Conservation (phyloP, 768 basidiomycete species). For the Tylopilus plumbeoviolaceoides region DNA sequence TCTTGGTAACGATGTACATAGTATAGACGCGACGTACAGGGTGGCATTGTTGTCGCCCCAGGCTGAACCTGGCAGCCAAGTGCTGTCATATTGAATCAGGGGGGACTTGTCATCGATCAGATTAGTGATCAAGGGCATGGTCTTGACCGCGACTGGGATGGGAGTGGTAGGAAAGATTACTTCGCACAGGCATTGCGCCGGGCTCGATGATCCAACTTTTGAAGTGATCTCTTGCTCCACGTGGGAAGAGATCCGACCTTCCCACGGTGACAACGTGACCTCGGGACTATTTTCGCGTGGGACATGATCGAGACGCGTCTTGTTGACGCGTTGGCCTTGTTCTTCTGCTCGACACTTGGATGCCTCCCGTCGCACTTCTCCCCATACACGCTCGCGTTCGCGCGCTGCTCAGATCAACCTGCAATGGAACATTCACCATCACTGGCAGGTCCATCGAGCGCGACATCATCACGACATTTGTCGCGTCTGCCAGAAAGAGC, state of each 20-base stretch:
- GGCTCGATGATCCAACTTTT: too few species aligned
- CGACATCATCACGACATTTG: conserved; percentile 52
- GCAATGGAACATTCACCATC: conserved; percentile 50
- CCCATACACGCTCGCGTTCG: conserved; percentile 59
- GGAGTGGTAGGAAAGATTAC: background rate
- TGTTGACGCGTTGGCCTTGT: conserved; percentile 34
- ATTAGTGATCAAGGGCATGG: conserved; percentile 24
- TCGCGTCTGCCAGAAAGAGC: conserved; percentile 47
- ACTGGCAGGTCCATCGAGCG: conserved; percentile 70
- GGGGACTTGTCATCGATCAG: conserved; percentile 33
- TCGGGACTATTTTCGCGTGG: conserved; percentile 2
- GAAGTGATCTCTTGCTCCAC: too few species aligned
- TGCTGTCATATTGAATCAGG: conserved; percentile 24
- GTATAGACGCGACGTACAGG: conserved; percentile 8
- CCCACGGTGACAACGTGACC: too few species aligned
- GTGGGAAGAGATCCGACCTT: too few species aligned
- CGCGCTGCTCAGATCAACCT: conserved; percentile 68
- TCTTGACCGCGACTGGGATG: background rate
- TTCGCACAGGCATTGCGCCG: too few species aligned
- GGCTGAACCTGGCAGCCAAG: conserved; percentile 21
- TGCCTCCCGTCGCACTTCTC: conserved; percentile 45
- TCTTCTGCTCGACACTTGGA: conserved; percentile 52
- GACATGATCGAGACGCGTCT: conserved; percentile 22
- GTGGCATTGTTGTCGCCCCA: conserved; percentile 8
- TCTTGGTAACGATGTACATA: background rate